Conservation (phyloP, 306 rosid genomes). For the Rosa rugosa region DNA sequence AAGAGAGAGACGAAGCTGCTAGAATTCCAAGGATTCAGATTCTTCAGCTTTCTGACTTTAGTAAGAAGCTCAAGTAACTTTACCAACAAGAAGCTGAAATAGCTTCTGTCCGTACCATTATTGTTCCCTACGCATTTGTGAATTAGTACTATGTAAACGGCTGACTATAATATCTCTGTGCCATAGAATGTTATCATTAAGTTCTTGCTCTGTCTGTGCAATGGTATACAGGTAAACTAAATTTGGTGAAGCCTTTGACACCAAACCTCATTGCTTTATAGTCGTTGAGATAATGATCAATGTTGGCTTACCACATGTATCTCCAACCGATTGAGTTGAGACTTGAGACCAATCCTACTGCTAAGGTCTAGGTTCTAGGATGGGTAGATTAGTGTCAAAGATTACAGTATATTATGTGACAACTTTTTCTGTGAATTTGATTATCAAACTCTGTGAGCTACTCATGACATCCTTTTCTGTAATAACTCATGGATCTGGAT, state of each 20-base stretch:
- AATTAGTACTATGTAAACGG: background rate
- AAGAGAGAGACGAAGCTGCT: slow-evolving; percentile 86
- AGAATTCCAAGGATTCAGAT: slow-evolving; percentile 56
- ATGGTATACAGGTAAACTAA: background rate
- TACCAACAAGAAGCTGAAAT: slow-evolving; percentile 31
- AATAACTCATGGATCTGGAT: background rate
- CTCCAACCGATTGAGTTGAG: background rate
- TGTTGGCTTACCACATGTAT: background rate
- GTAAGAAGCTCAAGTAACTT: slow-evolving; percentile 45
- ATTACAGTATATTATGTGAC: background rate
- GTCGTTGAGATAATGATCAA: background rate
- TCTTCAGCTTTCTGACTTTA: slow-evolving; percentile 64
- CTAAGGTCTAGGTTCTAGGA: background rate
- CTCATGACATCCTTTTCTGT: background rate
- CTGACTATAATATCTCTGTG: background rate
- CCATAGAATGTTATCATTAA: background rate
- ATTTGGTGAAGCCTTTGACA: background rate
- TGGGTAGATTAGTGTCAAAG: background rate
- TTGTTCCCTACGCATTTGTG: slow-evolving; percentile 1
- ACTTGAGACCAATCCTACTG: background rate
- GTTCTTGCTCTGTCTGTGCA: background rate
- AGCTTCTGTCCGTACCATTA: slow-evolving; percentile 23
- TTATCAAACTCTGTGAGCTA: background rate
- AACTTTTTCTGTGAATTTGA: background rate
- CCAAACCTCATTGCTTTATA: background rate